Evolutionary conservation across 495 filamentous ascomycete species (phyloP).

Genomic region (Penicillium macrosclerotiorum): DNA sequence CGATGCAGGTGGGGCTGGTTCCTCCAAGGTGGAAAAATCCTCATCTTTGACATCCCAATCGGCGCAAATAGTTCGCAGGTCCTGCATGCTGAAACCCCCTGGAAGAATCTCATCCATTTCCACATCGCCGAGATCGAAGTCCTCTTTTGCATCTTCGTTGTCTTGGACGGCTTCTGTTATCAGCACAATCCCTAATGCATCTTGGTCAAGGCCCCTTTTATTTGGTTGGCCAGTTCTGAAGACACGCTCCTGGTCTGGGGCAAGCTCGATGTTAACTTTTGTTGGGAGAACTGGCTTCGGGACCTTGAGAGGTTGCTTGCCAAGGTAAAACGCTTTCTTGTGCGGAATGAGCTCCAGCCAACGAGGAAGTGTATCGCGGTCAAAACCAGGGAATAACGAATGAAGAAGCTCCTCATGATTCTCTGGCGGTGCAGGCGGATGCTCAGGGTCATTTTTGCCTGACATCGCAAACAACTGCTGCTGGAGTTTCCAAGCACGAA

Average conservation of each 20-base stretch:
- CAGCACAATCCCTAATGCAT: constrained; percentile 54
- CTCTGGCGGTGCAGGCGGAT: constrained; percentile 57
- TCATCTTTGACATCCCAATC: constrained; percentile 72
- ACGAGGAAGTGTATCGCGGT: constrained; percentile 58
- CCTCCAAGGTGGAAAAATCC: constrained; percentile 23
- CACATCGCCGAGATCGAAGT: constrained; percentile 55
- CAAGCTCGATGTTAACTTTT: constrained; percentile 82
- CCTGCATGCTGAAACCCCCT: constrained; percentile 66
- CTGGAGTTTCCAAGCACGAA: constrained; percentile 51
- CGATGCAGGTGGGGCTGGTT: constrained; percentile 22
- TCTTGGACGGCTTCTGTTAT: constrained; percentile 53
- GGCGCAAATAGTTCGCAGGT: constrained; percentile 75
- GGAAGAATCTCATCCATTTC: constrained; percentile 47
- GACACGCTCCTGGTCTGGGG: constrained; percentile 72
- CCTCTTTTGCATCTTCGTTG: constrained; percentile 57
- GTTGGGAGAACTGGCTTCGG: constrained; percentile 81
- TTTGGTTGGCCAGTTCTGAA: constrained; percentile 65
- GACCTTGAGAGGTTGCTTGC: constrained; percentile 66
- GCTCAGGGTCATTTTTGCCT: constrained; percentile 30
- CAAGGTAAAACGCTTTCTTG: constrained; percentile 67
- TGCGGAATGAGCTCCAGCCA: constrained; percentile 74
- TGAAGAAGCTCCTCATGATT: constrained; percentile 66
- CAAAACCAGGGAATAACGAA: constrained; percentile 67
- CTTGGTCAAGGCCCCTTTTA: constrained; percentile 56
- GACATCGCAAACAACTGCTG: constrained; percentile 53